phyloP scores from a whole-genome alignment of 208 protist genomes.

The Leishmania tropica region DNA sequence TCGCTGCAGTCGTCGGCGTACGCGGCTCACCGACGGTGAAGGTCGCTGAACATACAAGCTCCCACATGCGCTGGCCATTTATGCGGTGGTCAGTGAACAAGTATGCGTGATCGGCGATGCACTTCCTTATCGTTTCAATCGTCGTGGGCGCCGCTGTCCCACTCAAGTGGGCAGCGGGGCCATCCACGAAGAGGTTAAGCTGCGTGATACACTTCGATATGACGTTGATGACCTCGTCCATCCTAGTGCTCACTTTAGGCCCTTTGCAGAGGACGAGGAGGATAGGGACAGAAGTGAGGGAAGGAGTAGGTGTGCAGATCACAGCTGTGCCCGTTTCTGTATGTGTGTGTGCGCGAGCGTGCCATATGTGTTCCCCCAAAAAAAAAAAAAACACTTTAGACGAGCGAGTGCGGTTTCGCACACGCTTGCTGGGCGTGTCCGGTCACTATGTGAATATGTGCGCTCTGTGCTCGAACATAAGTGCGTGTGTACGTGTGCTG shows the following conservation, averaged over 20 bases:
- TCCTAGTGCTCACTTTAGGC: constrained; percentile 7
- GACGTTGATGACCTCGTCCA: constrained; percentile 10
- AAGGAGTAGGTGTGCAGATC: neutral
- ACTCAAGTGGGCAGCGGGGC: neutral
- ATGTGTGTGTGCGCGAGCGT: too few relatives aligned
- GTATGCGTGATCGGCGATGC: constrained; percentile 6
- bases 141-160: neutral
- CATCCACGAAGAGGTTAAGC: constrained; percentile 1
- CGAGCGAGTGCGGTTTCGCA: neutral
- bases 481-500: too few relatives aligned
- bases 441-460: neutral
- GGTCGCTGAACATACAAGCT: constrained; percentile 6
- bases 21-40: neutral
- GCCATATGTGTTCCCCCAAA: too few relatives aligned
- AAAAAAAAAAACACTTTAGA: neutral
- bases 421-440: neutral
- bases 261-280: neutral
- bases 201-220: constrained; percentile 8
- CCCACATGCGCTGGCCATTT: constrained; percentile 8
- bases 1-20: neutral
- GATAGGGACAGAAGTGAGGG: neutral
- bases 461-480: neutral
- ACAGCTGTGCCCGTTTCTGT: neutral
- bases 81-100: neutral
- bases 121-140: constrained; percentile 7